Conservation (phyloP, 495 filamentous ascomycete genomes). For the Wilcoxina mikolae region DNA sequence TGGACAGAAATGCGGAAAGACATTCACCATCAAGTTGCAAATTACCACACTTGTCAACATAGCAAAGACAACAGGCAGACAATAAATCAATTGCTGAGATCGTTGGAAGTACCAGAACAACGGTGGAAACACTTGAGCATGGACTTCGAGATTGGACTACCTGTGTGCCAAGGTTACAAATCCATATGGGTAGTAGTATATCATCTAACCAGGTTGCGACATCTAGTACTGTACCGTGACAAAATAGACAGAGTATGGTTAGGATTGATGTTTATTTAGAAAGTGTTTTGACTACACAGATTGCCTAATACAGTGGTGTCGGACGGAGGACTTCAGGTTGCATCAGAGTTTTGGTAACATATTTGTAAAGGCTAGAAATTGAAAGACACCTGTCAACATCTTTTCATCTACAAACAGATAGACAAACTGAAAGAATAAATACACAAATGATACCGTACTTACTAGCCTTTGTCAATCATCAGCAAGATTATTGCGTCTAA, state of each 20-base stretch:
- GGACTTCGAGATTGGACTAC: constrained; percentile 24
- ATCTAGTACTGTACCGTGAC: constrained; percentile 14
- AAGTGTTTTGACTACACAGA: constrained; percentile 9
- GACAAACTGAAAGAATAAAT: constrained; percentile 25
- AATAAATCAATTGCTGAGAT: constrained; percentile 13
- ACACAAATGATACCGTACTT: constrained; percentile 22
- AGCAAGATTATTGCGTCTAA: constrained; percentile 26
- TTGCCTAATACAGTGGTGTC: constrained; percentile 8
- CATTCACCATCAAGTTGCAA: neutral
- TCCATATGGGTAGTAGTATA: constrained; percentile 22
- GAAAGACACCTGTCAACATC: neutral
- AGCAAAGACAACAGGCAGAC: neutral
- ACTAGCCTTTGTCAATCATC: constrained; percentile 15
- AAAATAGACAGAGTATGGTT: constrained; percentile 1
- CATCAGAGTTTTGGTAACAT: constrained; percentile 6
- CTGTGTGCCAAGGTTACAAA: constrained; percentile 8
- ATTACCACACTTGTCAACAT: constrained; percentile 10
- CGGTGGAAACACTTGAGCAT: constrained; percentile 23
- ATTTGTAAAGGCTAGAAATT: neutral
- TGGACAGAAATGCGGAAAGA: neutral
- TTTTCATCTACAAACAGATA: constrained; percentile 22
- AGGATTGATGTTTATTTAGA: neutral
- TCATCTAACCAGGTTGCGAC: constrained; percentile 16
- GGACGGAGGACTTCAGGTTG: constrained; percentile 3
- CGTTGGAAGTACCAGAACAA: constrained; percentile 11